A percentile compares a stretch with the other conserved stretches of the same genome.
These are phyloP conservation scores for Immersiporthe knoxdaviesiana DNA, from an alignment of 2,329 filamentous ascomycete genomes.

Conservation along the genomic window DNA sequence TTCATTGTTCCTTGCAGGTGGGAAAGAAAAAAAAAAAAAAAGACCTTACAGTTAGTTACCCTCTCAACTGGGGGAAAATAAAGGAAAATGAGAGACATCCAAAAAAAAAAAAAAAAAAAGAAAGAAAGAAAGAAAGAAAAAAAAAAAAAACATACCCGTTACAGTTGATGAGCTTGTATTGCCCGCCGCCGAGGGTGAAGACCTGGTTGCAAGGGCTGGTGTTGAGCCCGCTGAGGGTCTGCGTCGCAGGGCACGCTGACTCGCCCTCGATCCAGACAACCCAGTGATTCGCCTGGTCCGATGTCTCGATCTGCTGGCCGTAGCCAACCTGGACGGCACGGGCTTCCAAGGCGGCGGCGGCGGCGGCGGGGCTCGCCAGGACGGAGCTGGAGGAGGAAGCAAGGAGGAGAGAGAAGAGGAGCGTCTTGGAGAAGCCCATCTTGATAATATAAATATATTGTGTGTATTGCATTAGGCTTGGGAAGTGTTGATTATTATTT, in stretches of 20 bases:
- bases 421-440: slow-evolving; percentile 4
- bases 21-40: not conserved
- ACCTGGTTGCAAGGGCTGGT: slow-evolving; percentile 27
- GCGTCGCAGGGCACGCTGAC: slow-evolving; percentile 27
- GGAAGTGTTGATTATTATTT: not conserved
- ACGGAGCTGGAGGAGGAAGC: not conserved
- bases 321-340: slow-evolving; percentile 4
- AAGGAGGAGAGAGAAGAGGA: not conserved
- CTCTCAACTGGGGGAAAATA: too few relatives aligned
- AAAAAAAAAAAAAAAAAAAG: not conserved
- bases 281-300: slow-evolving; percentile 29
- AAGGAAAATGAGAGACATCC: too few relatives aligned
- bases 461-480: too few relatives aligned
- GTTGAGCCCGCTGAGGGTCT: slow-evolving; percentile 18
- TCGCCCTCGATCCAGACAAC: slow-evolving; percentile 32
- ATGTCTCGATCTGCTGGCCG: slow-evolving; percentile 14
- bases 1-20: slow-evolving; percentile 14
- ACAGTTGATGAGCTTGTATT: slow-evolving; percentile 28
- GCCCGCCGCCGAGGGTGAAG: slow-evolving; percentile 27
- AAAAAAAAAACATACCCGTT: slow-evolving; percentile 6
- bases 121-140: too few relatives aligned
- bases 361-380: not conserved
- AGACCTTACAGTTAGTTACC: not conserved
- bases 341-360: not conserved
- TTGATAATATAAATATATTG: not conserved